Base-by-base conservation (phyloP, 345 rosid species). In the Hibiscus syriacus region DNA sequence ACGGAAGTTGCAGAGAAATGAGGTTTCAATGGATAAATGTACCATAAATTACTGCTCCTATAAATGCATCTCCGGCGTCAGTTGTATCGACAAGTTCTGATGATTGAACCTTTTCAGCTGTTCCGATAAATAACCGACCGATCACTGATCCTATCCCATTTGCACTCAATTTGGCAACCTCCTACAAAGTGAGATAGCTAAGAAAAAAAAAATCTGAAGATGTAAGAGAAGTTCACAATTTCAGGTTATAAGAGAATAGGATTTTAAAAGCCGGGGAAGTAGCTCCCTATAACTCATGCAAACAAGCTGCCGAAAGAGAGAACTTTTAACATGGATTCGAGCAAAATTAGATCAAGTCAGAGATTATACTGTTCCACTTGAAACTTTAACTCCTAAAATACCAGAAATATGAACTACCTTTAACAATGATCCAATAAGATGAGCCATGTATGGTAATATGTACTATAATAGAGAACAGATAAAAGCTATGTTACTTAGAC, bases 21-120 rank as follows among this genome's bases (percentile, higher is more conserved):
- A n/a, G n/a, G 55, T 56, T 12, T 56, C 56, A 12, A 22, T 23
- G 19, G 23, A 66, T 54, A 65, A 30, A 66, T 73, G 39, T 80
- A 89, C 96, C 89, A 34, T 84, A 93, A 50, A 90, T 80, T 56
- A 86, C 41, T 56, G 90, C 92, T 71, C 97, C 92, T 26, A 83
- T 83, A 67, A 93, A 93, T 8, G 98, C 92, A 81, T 93, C 97
- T 17, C 97, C 97, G 0, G 97, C 98, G 36, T 97, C 97, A 3
- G 96, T 93, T 56, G 96, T 88, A 69, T 93, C 97, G 36, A 88
- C 54, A 64, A 88, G 81, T 71, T 93, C 86, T 6, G 80, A 72
- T 23, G 88, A 84, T 14, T 86, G 97, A 74, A 93, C 80, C 74
- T 76, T 88, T 80, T 90, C 97, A 39, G 94, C 92, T 52, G 93